A percentile compares a stretch with the other conserved stretches of the same genome.
These are phyloP conservation scores for Medicago arabica DNA, from an alignment of 306 rosid genomes.

Conservation along the genomic window DNA sequence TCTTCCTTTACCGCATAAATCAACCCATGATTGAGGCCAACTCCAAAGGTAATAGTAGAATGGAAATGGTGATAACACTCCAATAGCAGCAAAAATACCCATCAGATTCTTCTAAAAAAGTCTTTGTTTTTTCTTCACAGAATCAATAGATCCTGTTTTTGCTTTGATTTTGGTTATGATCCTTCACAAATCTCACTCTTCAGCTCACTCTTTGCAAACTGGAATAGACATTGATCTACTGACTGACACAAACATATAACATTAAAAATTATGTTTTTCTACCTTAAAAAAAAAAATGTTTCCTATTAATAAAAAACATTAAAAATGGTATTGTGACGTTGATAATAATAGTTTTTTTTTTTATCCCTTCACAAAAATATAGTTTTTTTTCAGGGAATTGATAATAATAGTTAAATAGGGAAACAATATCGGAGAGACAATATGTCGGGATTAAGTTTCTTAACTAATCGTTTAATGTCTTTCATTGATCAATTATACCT, in stretches of 20 bases:
- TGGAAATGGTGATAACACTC: constrained; percentile 71
- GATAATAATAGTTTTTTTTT: no score
- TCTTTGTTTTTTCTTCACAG: neutral
- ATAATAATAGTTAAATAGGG: no score
- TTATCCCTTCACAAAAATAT: no score
- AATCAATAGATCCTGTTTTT: neutral
- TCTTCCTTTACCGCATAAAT: constrained; percentile 70
- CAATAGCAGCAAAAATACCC: constrained; percentile 64
- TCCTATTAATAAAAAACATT: no score
- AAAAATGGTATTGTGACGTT: no score
- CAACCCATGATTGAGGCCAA: constrained; percentile 77
- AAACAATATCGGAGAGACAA: no score
- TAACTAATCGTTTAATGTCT: no score
- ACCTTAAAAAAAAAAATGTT: no score
- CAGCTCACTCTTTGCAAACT: neutral
- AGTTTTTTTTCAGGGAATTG: no score
- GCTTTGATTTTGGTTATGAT: neutral
- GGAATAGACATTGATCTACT: neutral
- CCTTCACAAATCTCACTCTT: neutral
- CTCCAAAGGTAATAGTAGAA: constrained; percentile 76
- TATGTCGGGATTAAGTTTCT: no score
- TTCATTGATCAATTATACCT: no score
- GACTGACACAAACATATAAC: neutral
- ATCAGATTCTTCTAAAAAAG: neutral
- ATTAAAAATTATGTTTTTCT: neutral